phyloP scores from a whole-genome alignment of 2,329 filamentous ascomycete species.

The Hymenoscyphus albidus region DNA sequence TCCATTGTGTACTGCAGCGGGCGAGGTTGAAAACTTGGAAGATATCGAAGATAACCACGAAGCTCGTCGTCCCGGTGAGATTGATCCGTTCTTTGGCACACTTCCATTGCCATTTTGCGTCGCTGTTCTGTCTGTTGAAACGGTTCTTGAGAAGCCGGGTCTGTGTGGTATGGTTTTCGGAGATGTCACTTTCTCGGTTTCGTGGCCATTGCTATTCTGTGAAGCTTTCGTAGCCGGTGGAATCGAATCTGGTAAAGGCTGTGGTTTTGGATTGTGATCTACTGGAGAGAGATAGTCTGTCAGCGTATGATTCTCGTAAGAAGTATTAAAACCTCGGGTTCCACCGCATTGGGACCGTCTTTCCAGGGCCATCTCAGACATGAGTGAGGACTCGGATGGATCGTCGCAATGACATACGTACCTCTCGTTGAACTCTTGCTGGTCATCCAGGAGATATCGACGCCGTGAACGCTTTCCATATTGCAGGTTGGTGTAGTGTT shows the following conservation, averaged over 20 bases:
- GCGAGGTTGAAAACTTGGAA: slow-evolving; percentile 76
- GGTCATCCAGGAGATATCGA: slow-evolving; percentile 36
- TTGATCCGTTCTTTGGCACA: slow-evolving; percentile 20
- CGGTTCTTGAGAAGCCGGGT: slow-evolving; percentile 26
- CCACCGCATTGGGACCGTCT: slow-evolving; percentile 12
- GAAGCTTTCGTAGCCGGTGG: slow-evolving; percentile 12
- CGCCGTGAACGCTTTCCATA: slow-evolving; percentile 35
- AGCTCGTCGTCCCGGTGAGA: slow-evolving; percentile 46
- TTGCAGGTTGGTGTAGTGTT: slow-evolving; percentile 1
- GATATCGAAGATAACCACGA: slow-evolving; percentile 95
- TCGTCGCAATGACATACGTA: slow-evolving; percentile 22
- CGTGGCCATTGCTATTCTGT: slow-evolving; percentile 23
- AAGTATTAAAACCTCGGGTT: slow-evolving; percentile 7
- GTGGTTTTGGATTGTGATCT: slow-evolving; percentile 19
- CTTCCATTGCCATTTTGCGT: slow-evolving; percentile 23
- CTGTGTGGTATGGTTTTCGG: slow-evolving; percentile 26
- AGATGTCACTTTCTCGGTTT: slow-evolving; percentile 13
- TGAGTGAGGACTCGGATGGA: not conserved
- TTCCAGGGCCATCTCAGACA: slow-evolving; percentile 8
- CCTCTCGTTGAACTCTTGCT: slow-evolving; percentile 31
- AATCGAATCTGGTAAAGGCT: slow-evolving; percentile 13
- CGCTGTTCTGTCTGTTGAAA: slow-evolving; percentile 27
- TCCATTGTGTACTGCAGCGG: slow-evolving; percentile 34
- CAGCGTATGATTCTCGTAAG: slow-evolving; percentile 8
- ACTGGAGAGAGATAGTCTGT: slow-evolving; percentile 4